Evolutionary conservation across 2,329 filamentous ascomycete genomes (phyloP), one percentile per base, ranked within the genome.

Genomic region (Sporothrix schenckii): DNA sequence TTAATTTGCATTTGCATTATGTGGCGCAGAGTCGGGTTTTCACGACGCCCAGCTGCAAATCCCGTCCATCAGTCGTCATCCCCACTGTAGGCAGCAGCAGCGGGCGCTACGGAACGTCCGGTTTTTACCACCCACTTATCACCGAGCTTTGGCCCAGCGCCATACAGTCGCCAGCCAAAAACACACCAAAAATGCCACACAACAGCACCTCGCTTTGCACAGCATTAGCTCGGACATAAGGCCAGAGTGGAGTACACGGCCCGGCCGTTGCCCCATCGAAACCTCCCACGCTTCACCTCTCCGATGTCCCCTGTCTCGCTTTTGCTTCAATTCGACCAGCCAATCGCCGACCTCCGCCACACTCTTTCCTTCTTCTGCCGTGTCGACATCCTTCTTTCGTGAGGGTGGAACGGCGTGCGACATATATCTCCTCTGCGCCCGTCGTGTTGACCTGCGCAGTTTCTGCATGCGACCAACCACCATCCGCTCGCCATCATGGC

Each of bases 201-300:
- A 4, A 44, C 41, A 53, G 21, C 30, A 16, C 14, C 4, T 27
- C 14, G 14, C 27, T 19, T n/a, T 39, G 14, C 2, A 19, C 19
- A 34, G 34, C 34, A 21, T 21, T 21, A 34, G 58, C 58, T 65
- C 60, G 60, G 60, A 65, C 24, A 65, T 65, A 65, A 49, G 60
- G 21, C 21, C 10, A 47, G 13, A 49, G 60, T 49, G 41, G 60
- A 41, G 60, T 34, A 13, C 9, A 41, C 60, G 60, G 60, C 39
- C 60, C 41, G 60, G 21, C 60, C n/a, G 21, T 49, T 49, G 56
- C 56, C 56, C n/a, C 56, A 41, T 44, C 44, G 13, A 24, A 61
- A 13, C 39, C 19, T n/a, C 34, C 56, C 34, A 41, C 30, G 21
- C 56, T 50, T n/a, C 49, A 30, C 11, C 10, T 44, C 41, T 44